Base-by-base conservation (phyloP, 2,329 filamentous ascomycete species). In the Colletotrichum sansevieriae region DNA sequence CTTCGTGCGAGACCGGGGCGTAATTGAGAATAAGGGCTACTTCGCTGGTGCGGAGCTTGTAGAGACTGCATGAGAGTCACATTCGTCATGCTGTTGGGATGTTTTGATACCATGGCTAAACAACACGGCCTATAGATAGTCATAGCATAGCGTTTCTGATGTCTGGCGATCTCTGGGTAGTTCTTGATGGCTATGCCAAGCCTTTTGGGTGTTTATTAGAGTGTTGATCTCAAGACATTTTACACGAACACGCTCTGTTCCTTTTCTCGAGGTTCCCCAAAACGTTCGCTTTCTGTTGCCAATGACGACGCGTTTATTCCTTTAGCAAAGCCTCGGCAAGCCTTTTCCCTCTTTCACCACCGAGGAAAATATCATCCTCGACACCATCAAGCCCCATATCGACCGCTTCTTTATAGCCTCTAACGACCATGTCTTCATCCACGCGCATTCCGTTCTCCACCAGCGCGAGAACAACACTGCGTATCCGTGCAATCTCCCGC, bases 11-110 rank as follows among this genome's bases (percentile, higher is more conserved):
- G 92, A 98, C 78, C 87, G 96, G 62, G 96, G 96, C 13, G 96
- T 99, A 9, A 95, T 99, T 72, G 96, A 99, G 84, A 97, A 96
- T 78, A 99, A 98, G 84, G 96, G 96, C 8, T 98, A 98, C 80
- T 98, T 98, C 83, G 95, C 95, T 1, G 89, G 90, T 20, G 95
- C 95, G 3, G 91, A 94, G 76, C 80, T 96, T 72, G 82, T 83
- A 54, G 83, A 69, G 33, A 39, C 55, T 49, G 56, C 43, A 11
- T 69, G 49, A 64, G 55, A 22, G 22, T 52, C 12, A 3, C 15
- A 44, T 37, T 54, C 35, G 10, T 35, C 22, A 44, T 51, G 55
- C 41, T 37, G 49, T 66, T 69, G 63, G 56, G 20, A 37, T 56
- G 37, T 68, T 54, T 66, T 66, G 66, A 69, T 69, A 69, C 63